Evolutionary conservation across 192 early-diverging fungal genomes (phyloP).

Genomic region (Backusella tarrabulga): DNA sequence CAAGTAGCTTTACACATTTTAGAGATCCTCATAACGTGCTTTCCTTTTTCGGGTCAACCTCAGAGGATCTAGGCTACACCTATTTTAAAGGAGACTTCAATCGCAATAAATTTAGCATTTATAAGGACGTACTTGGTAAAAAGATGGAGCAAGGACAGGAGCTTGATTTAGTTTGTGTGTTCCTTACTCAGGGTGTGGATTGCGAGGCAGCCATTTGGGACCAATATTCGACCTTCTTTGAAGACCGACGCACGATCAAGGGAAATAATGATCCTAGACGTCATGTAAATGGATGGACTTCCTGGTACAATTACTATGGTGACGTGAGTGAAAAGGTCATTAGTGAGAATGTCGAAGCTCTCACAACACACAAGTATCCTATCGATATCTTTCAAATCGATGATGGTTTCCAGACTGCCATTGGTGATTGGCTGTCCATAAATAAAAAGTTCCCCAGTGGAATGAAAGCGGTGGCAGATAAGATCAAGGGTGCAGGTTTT

Average conservation of each 20-base stretch:
- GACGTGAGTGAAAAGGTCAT: conserved; percentile 44
- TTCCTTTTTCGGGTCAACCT: conserved; percentile 39
- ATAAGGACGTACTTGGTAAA: conserved; percentile 47
- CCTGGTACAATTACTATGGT: conserved; percentile 54
- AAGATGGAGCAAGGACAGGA: conserved; percentile 10
- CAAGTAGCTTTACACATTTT: conserved; percentile 45
- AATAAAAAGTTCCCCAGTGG: conserved; percentile 46
- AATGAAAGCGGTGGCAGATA: conserved; percentile 36
- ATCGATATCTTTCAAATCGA: conserved; percentile 54
- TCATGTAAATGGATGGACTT: conserved; percentile 50
- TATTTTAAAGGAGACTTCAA: conserved; percentile 48
- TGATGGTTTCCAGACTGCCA: conserved; percentile 47
- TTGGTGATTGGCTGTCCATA: conserved; percentile 51
- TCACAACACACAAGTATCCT: conserved; percentile 35
- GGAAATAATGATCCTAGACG: conserved; percentile 21
- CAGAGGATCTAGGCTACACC: conserved; percentile 45
- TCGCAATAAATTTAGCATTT: conserved; percentile 28
- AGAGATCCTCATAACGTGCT: conserved; percentile 35
- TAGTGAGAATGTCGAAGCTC: conserved; percentile 31
- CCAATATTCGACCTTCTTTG: conserved; percentile 33
- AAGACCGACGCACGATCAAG: conserved; percentile 11
- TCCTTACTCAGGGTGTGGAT: conserved; percentile 23
- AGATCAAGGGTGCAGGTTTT: conserved; percentile 37
- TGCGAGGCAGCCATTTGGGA: conserved; percentile 32
- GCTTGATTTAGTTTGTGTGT: conserved; percentile 11